Evolutionary conservation across 2,329 filamentous ascomycete species (phyloP).

Genomic region (Zasmidium angulare): DNA sequence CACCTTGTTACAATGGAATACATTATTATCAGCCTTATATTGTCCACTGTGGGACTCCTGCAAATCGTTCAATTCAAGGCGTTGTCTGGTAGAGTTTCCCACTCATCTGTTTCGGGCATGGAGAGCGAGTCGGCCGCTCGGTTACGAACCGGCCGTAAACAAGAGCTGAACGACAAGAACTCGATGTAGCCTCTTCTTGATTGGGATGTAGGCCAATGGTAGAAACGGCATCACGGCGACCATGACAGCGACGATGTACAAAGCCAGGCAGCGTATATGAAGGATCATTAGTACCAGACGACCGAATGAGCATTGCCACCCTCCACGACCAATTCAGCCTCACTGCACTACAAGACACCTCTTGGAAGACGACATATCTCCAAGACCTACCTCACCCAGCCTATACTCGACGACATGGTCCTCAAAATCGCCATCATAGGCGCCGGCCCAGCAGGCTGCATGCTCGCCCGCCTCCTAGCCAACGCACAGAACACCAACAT

Average conservation of each 20-base stretch:
- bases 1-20: neutral
- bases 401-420: conserved; percentile 2
- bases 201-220: neutral
- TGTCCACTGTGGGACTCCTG: neutral
- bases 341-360: too few species aligned
- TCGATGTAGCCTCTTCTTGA: neutral
- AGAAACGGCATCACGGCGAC: neutral
- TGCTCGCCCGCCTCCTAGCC: conserved; percentile 30
- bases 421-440: conserved; percentile 39
- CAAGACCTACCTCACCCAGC: neutral
- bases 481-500: conserved; percentile 23
- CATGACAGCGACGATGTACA: neutral
- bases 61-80: neutral
- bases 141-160: neutral
- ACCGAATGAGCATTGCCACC: too few species aligned
- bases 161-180: neutral
- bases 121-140: neutral
- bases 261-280: too few species aligned
- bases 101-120: neutral
- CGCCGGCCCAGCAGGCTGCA: conserved; percentile 33
- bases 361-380: too few species aligned
- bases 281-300: too few species aligned
- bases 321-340: too few species aligned
- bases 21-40: neutral
- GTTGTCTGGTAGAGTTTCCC: neutral